Percentiles rank a stretch among this genome's conserved stretches.
Evolutionary conservation across 768 basidiomycete genomes (phyloP).

Genomic region (Roridomyces roridus): DNA sequence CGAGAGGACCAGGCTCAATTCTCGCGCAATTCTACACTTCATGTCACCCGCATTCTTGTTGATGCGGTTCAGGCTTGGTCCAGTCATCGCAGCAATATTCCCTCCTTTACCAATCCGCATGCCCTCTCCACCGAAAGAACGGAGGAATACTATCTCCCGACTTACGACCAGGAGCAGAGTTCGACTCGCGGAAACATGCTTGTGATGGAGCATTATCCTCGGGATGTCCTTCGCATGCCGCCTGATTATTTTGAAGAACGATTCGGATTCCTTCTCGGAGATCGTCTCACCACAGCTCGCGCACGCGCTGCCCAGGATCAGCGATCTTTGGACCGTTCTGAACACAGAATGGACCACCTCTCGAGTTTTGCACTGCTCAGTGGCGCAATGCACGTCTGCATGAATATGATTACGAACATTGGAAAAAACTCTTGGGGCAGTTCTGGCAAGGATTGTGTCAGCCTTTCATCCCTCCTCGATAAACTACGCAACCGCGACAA

Average conservation of each 20-base stretch:
- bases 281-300: slow-evolving; percentile 18
- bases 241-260: not conserved
- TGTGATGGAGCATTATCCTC: slow-evolving; percentile 12
- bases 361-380: slow-evolving; percentile 9
- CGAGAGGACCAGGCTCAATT: not conserved
- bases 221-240: not conserved
- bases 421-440: slow-evolving; percentile 17
- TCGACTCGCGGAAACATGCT: slow-evolving; percentile 17
- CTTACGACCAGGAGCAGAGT: slow-evolving; percentile 17
- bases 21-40: not conserved
- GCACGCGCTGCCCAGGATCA: slow-evolving; percentile 16
- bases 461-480: not conserved
- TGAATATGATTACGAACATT: slow-evolving; percentile 9
- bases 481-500: slow-evolving; percentile 2
- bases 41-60: not conserved
- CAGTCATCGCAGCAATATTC: not conserved
- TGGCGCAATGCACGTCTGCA: slow-evolving; percentile 13
- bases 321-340: slow-evolving; percentile 8
- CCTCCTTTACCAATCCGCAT: not conserved
- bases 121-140: not conserved
- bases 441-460: not conserved
- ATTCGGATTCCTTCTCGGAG: slow-evolving; percentile 5
- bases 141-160: slow-evolving; percentile 12
- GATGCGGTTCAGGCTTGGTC: not conserved
- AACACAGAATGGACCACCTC: slow-evolving; percentile 7